Evolutionary conservation across 2,329 filamentous ascomycete genomes (phyloP).

Genomic region (Pseudocercospora eumusae): DNA sequence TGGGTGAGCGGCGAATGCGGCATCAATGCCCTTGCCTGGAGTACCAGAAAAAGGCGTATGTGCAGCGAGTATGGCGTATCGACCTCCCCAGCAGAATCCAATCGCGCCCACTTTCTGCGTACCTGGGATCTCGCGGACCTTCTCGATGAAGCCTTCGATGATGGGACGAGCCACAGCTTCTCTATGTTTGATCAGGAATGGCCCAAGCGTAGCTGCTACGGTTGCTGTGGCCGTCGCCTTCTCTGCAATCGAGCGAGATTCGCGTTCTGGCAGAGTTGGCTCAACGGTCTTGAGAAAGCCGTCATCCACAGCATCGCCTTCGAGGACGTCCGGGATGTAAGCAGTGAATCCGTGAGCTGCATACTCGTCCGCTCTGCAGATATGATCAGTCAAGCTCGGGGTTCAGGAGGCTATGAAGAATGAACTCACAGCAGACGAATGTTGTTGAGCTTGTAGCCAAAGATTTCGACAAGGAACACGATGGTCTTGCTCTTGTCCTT

Average conservation of each 20-base stretch:
- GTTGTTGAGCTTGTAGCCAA: constrained; percentile 52
- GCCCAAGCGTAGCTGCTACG: constrained; percentile 45
- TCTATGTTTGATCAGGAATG: constrained; percentile 49
- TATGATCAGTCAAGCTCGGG: not conserved
- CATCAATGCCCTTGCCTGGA: constrained; percentile 57
- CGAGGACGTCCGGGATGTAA: constrained; percentile 47
- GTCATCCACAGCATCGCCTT: constrained; percentile 45
- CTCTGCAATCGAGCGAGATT: constrained; percentile 41
- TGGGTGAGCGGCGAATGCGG: constrained; percentile 70
- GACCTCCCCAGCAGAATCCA: constrained; percentile 76
- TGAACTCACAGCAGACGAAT: constrained; percentile 42
- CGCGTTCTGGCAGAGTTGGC: constrained; percentile 45
- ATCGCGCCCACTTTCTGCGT: constrained; percentile 61
- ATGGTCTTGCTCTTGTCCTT: constrained; percentile 48
- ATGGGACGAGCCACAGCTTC: constrained; percentile 47
- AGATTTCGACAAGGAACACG: constrained; percentile 53
- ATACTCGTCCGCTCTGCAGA: constrained; percentile 46
- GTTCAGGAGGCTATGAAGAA: too few species aligned
- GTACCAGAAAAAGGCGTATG: constrained; percentile 55
- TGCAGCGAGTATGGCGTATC: constrained; percentile 61
- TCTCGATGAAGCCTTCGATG: constrained; percentile 48
- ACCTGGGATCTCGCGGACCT: constrained; percentile 43
- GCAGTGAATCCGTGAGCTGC: constrained; percentile 47
- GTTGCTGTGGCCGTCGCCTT: constrained; percentile 47
- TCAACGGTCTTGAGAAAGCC: constrained; percentile 48